Percentiles rank a stretch among this genome's conserved stretches.
phyloP scores from a whole-genome alignment of 2,329 filamentous ascomycete genomes.

The Aquanectria penicillioides region DNA sequence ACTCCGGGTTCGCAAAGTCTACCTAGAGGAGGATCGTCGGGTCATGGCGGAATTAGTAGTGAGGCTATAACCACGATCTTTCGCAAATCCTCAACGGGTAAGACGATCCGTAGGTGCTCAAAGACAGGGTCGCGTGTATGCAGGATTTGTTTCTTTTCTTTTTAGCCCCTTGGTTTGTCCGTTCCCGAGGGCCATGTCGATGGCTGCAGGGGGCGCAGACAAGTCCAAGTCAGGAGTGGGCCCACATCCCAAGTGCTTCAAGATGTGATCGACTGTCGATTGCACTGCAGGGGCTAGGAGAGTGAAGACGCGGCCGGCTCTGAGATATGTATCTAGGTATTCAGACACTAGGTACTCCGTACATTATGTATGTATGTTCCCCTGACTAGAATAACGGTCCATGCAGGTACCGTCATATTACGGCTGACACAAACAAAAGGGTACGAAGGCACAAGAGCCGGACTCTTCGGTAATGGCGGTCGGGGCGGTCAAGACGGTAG shows the following conservation, averaged over 20 bases:
- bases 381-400: too few relatives aligned
- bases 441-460: background rate
- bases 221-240: too few relatives aligned
- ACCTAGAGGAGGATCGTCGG: background rate
- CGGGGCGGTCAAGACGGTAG: slow-evolving; percentile 1
- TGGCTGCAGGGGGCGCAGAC: background rate
- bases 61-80: background rate
- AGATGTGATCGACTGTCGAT: background rate
- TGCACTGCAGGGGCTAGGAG: slow-evolving; percentile 4
- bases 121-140: too few relatives aligned
- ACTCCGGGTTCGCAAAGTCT: background rate
- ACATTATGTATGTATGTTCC: too few relatives aligned
- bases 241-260: background rate
- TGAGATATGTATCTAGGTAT: too few relatives aligned
- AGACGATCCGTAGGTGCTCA: too few relatives aligned
- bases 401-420: too few relatives aligned
- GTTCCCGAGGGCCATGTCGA: too few relatives aligned
- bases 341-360: too few relatives aligned
- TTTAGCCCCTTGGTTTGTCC: too few relatives aligned
- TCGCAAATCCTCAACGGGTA: too few relatives aligned
- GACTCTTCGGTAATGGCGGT: background rate
- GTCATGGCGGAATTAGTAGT: background rate
- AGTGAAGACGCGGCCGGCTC: background rate
- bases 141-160: too few relatives aligned
- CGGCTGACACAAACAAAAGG: background rate